Percentiles rank a stretch among this genome's conserved stretches.
Evolutionary conservation across 352 stramenopile species (phyloP).

Genomic region (Discostella stelligera): DNA sequence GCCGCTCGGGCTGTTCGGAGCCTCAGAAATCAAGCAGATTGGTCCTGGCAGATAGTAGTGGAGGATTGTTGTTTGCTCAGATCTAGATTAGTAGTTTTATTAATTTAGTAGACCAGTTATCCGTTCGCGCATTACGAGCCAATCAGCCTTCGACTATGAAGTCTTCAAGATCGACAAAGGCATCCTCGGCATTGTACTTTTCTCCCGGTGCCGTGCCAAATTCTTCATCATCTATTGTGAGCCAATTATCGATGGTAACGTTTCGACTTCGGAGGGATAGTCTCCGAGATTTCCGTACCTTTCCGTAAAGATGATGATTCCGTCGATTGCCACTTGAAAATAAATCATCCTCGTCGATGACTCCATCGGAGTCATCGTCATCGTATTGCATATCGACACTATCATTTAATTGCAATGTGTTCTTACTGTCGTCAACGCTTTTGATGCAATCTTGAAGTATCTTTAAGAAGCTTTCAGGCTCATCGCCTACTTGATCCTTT

Average conservation of each 20-base stretch:
- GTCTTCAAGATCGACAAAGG: conserved; percentile 59
- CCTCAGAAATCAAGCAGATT: too few species aligned
- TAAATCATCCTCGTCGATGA: conserved; percentile 8
- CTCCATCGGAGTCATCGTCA: conserved; percentile 11
- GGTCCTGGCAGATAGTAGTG: too few species aligned
- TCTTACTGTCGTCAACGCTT: conserved; percentile 14
- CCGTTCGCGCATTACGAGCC: too few species aligned
- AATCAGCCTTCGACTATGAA: conserved; percentile 52
- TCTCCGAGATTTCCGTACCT: conserved; percentile 19
- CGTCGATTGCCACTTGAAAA: conserved; percentile 11
- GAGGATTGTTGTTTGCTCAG: too few species aligned
- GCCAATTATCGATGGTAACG: conserved; percentile 52
- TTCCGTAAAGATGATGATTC: conserved; percentile 2
- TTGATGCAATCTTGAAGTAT: conserved; percentile 26
- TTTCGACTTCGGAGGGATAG: conserved; percentile 43
- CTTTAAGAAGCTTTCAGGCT: conserved; percentile 5
- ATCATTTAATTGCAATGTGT: conserved; percentile 17
- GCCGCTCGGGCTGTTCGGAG: too few species aligned
- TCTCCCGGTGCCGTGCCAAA: conserved; percentile 42
- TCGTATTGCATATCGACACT: conserved; percentile 5
- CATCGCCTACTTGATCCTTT: background rate
- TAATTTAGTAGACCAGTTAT: too few species aligned
- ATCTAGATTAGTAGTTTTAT: too few species aligned
- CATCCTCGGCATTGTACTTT: conserved; percentile 42
- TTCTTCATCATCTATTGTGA: conserved; percentile 46